Conservation (phyloP, 2,329 filamentous ascomycete genomes). For the Trichoderma koningiopsis region DNA sequence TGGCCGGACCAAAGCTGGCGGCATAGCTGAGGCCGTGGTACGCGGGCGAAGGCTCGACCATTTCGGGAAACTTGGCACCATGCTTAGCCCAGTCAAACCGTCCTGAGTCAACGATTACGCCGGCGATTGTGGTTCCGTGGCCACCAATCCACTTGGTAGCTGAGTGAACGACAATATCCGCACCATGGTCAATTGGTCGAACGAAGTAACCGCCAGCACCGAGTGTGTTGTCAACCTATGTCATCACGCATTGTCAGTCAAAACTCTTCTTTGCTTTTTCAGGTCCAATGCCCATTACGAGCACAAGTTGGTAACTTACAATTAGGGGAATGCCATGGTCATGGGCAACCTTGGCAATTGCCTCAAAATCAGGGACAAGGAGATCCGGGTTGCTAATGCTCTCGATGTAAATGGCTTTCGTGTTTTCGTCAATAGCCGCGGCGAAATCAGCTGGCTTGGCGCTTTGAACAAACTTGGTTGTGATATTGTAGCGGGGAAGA, state of each 20-base stretch:
- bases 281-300: neutral
- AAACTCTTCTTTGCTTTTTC: neutral
- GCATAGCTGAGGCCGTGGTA: neutral
- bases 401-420: neutral
- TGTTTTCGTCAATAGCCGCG: neutral
- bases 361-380: neutral
- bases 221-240: neutral
- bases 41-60: neutral
- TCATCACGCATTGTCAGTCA: neutral
- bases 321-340: neutral
- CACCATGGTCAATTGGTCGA: neutral
- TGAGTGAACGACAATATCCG: neutral
- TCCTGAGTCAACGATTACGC: neutral
- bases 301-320: neutral
- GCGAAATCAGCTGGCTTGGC: neutral
- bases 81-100: neutral
- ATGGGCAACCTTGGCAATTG: neutral
- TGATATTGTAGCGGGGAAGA: neutral
- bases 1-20: neutral
- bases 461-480: neutral
- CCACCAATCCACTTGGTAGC: neutral
- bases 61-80: neutral
- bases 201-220: neutral
- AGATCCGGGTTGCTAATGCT: neutral
- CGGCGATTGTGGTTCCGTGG: neutral